These are phyloP conservation scores for Teratosphaeria gauchensis DNA, from an alignment of 2,329 filamentous ascomycete species.

Conservation along the genomic window DNA sequence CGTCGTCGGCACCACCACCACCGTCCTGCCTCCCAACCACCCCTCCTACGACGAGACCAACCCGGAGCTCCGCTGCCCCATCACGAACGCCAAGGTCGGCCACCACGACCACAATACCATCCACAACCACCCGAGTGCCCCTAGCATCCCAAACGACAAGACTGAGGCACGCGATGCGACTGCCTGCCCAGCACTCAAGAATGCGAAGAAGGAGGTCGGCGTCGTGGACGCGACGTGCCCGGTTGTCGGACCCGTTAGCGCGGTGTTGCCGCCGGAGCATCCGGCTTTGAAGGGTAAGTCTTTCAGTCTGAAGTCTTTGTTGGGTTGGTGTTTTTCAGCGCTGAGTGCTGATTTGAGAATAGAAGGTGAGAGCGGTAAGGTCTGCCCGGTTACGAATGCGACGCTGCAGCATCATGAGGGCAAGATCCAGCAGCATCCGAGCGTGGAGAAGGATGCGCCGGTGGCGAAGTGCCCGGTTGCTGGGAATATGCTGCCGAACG, in stretches of 20 bases:
- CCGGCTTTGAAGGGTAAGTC: slow-evolving; percentile 26
- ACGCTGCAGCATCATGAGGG: slow-evolving; percentile 34
- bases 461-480: slow-evolving; percentile 35
- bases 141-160: slow-evolving; percentile 17
- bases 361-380: slow-evolving; percentile 20
- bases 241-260: slow-evolving; percentile 33
- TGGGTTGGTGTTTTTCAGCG: no score
- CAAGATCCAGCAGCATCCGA: slow-evolving; percentile 33
- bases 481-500: slow-evolving; percentile 11
- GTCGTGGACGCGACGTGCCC: slow-evolving; percentile 36
- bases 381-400: slow-evolving; percentile 18
- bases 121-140: slow-evolving; percentile 32
- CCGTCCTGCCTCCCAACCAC: slow-evolving; percentile 35
- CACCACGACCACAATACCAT: slow-evolving; percentile 34
- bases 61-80: slow-evolving; percentile 35
- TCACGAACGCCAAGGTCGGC: slow-evolving; percentile 36
- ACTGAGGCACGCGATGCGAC: slow-evolving; percentile 25
- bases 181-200: slow-evolving; percentile 33
- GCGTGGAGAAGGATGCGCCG: slow-evolving; percentile 28
- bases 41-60: slow-evolving; percentile 30
- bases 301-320: background rate
- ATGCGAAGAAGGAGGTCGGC: slow-evolving; percentile 27
- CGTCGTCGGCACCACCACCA: slow-evolving; percentile 34
- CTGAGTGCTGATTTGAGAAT: background rate
- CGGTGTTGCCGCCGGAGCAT: slow-evolving; percentile 34